Evolutionary conservation across 2,329 filamentous ascomycete species (phyloP).

Genomic region (Penicillium palitans): DNA sequence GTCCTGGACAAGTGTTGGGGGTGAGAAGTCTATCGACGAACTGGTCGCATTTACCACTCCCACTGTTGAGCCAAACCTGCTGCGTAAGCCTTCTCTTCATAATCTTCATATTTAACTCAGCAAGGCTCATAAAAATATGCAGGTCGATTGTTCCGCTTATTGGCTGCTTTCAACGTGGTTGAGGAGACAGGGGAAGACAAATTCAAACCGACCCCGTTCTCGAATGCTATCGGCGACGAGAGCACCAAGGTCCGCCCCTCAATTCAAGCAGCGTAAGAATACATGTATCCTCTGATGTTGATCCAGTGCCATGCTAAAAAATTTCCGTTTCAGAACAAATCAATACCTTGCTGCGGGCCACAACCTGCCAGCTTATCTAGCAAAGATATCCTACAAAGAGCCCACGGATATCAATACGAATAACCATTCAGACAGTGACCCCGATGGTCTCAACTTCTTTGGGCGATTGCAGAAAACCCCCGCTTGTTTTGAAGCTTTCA

Average conservation of each 20-base stretch:
- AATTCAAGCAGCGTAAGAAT: constrained; percentile 32
- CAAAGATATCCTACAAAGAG: constrained; percentile 36
- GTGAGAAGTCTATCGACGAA: constrained; percentile 32
- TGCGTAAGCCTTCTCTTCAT: constrained; percentile 21
- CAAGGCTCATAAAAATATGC: neutral
- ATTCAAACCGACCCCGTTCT: constrained; percentile 37
- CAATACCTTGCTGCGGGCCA: constrained; percentile 33
- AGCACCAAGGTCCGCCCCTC: constrained; percentile 33
- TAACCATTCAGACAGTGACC: constrained; percentile 25
- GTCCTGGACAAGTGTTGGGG: constrained; percentile 31
- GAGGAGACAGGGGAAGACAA: constrained; percentile 33
- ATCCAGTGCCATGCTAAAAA: neutral
- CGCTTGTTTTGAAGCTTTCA: constrained; percentile 33
- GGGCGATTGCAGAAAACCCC: constrained; percentile 34
- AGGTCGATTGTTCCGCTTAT: constrained; percentile 33
- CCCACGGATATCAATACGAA: constrained; percentile 30
- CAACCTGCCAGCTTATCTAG: constrained; percentile 37
- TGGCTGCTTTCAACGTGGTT: constrained; percentile 34
- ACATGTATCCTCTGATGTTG: neutral
- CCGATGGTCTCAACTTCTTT: constrained; percentile 35
- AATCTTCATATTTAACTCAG: too few species aligned
- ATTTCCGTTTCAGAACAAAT: constrained; percentile 22
- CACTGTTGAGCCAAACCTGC: constrained; percentile 30
- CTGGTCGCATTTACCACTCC: constrained; percentile 28
- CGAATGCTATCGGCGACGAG: constrained; percentile 33